Conservation (phyloP, 2,329 filamentous ascomycete genomes). For the Phyllosticta paracitricarpa region DNA sequence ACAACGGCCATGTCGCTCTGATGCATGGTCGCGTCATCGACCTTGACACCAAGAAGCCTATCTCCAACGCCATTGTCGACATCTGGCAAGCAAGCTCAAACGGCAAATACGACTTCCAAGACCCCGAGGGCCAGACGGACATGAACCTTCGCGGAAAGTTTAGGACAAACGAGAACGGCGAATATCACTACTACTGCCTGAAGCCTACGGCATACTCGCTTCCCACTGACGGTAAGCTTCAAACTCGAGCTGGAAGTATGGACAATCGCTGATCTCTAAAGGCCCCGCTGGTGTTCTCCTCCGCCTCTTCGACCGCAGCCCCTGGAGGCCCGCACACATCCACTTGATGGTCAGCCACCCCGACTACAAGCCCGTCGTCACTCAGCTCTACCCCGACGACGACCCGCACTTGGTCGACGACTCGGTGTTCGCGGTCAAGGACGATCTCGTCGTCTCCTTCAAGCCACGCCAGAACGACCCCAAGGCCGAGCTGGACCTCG, state of each 20-base stretch:
- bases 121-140: conserved; percentile 58
- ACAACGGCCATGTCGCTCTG: conserved; percentile 49
- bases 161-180: conserved; percentile 57
- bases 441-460: conserved; percentile 12
- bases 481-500: conserved; percentile 49
- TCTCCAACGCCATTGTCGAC: conserved; percentile 60
- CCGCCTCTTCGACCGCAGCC: conserved; percentile 45
- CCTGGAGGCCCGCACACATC: conserved; percentile 53
- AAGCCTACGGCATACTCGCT: conserved; percentile 65
- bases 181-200: conserved; percentile 66
- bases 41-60: conserved; percentile 54
- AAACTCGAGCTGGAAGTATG: background rate
- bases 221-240: conserved; percentile 46
- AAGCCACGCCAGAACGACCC: conserved; percentile 40
- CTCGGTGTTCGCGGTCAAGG: conserved; percentile 50
- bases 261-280: conserved; percentile 5
- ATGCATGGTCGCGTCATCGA: conserved; percentile 63
- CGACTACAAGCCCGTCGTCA: conserved; percentile 47
- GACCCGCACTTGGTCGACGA: conserved; percentile 49
- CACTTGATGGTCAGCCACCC: conserved; percentile 47
- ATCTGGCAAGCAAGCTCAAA: conserved; percentile 71
- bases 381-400: conserved; percentile 49
- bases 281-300: conserved; percentile 45
- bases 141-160: conserved; percentile 74
- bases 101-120: conserved; percentile 68